phyloP scores from a whole-genome alignment of 106 monocot species.

The Allium cepa region DNA sequence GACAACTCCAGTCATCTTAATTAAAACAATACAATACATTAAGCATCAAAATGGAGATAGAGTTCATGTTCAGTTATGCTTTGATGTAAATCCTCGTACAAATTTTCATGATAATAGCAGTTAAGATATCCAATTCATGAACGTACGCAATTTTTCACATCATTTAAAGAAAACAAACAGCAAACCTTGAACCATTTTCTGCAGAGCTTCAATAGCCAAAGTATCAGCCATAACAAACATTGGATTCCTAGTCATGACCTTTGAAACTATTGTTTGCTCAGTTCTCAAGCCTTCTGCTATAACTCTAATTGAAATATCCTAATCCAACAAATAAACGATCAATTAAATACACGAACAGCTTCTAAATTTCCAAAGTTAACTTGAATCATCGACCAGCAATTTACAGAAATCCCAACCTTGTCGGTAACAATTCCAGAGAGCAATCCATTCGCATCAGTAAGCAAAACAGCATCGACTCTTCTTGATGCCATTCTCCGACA shows the following conservation, averaged over 20 bases:
- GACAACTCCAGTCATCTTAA: no score
- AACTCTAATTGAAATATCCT: constrained; percentile 90
- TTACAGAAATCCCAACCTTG: constrained; percentile 37
- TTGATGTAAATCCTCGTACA: no score
- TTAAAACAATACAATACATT: no score
- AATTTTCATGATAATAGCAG: no score
- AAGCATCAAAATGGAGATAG: no score
- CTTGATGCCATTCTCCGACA: constrained; percentile 85
- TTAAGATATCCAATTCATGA: no score
- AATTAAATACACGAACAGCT: no score
- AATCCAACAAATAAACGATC: not conserved
- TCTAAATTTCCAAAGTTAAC: no score
- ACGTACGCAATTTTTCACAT: not conserved
- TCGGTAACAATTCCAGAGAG: constrained; percentile 94
- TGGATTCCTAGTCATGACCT: constrained; percentile 95
- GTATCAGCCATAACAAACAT: constrained; percentile 65
- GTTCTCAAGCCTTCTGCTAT: constrained; percentile 80
- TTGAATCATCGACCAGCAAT: no score
- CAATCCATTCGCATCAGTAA: constrained; percentile 76
- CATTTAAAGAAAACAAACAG: not conserved
- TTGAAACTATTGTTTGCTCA: constrained; percentile 76
- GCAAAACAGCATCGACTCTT: constrained; percentile 67
- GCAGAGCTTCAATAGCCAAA: constrained; percentile 86
- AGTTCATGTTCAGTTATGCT: no score
- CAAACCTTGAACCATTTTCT: constrained; percentile 97